Percentiles rank a stretch among this genome's conserved stretches.
Evolutionary conservation across 2,329 filamentous ascomycete species (phyloP).

Genomic region (Ceratocystis diversiconidia): DNA sequence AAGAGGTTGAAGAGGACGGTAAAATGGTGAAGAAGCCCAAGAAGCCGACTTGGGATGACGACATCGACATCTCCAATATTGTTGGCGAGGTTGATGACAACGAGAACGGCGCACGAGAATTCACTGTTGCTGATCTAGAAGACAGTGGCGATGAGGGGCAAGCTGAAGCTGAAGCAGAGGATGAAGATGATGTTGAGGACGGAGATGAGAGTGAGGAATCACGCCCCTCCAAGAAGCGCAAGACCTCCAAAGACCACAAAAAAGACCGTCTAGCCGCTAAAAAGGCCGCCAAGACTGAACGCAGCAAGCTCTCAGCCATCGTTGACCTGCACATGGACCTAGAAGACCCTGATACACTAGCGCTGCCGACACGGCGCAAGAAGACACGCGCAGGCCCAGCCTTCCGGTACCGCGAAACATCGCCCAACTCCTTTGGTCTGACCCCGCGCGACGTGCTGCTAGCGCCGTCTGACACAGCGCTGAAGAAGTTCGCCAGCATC

Average conservation of each 20-base stretch:
- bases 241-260: slow-evolving; percentile 46
- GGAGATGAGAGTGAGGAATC: slow-evolving; percentile 30
- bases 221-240: slow-evolving; percentile 40
- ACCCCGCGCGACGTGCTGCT: slow-evolving; percentile 78
- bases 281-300: slow-evolving; percentile 64
- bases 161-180: slow-evolving; percentile 22
- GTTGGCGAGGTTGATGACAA: slow-evolving; percentile 72
- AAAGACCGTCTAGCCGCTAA: slow-evolving; percentile 45
- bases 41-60: slow-evolving; percentile 89
- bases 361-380: slow-evolving; percentile 20
- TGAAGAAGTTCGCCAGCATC: slow-evolving; percentile 83
- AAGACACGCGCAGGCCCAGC: slow-evolving; percentile 23
- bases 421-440: slow-evolving; percentile 77
- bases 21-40: slow-evolving; percentile 41
- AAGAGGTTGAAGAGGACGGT: slow-evolving; percentile 38
- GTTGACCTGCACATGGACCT: slow-evolving; percentile 71
- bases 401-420: slow-evolving; percentile 93
- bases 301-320: slow-evolving; percentile 69
- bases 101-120: slow-evolving; percentile 28
- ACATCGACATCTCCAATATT: slow-evolving; percentile 92
- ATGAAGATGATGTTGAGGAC: slow-evolving; percentile 26
- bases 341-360: slow-evolving; percentile 46
- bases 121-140: slow-evolving; percentile 43
- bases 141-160: slow-evolving; percentile 28
- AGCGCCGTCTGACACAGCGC: slow-evolving; percentile 67